Evolutionary conservation across 345 rosid genomes (phyloP).

Genomic region (Eucalyptus decipiens): DNA sequence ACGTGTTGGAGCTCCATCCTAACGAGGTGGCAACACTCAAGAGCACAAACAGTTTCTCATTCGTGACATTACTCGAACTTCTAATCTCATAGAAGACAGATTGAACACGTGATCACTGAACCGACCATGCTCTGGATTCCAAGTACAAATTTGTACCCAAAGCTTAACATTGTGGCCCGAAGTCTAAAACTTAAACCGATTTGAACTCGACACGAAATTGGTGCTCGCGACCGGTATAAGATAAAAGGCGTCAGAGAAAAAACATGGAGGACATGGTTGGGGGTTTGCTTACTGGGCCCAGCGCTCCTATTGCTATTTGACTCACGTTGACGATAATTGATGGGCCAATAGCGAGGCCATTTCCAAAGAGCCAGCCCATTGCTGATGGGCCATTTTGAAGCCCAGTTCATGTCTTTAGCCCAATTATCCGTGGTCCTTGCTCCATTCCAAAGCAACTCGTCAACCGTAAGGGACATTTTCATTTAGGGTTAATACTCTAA

Average conservation of each 20-base stretch:
- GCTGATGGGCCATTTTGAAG: background rate
- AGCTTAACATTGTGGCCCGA: background rate
- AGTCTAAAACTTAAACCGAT: background rate
- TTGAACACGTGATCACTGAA: background rate
- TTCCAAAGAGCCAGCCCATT: background rate
- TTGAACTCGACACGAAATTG: background rate
- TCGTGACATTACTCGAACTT: background rate
- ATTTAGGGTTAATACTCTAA: background rate
- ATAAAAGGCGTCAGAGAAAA: background rate
- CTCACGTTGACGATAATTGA: background rate
- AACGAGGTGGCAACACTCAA: background rate
- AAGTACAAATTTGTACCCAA: background rate
- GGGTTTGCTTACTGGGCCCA: background rate
- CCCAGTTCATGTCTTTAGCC: background rate
- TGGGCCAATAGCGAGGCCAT: background rate
- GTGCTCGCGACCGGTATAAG: background rate
- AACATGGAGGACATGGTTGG: background rate
- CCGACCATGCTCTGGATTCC: background rate
- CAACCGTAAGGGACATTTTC: background rate
- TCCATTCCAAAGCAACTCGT: background rate
- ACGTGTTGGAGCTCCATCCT: background rate
- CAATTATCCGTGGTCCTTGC: background rate
- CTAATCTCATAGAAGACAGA: background rate
- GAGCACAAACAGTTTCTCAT: accelerated
- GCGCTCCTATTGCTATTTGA: background rate